Conservation (phyloP, 345 rosid species). For the Lumnitzera racemosa region DNA sequence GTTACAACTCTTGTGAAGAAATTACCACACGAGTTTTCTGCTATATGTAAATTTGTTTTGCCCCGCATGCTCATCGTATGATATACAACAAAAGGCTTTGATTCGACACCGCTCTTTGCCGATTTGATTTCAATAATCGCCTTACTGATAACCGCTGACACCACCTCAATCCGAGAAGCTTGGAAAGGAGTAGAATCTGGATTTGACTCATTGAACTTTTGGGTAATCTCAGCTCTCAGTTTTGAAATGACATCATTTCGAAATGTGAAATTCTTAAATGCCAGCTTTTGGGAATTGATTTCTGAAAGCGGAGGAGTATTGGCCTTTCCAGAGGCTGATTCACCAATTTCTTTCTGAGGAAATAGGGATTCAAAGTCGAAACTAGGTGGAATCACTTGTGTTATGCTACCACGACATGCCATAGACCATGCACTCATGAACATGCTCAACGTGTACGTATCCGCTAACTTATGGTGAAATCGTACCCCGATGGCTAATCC, state of each 20-base stretch:
- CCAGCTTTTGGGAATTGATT: background rate
- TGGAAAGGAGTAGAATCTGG: background rate
- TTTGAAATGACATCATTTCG: slow-evolving; percentile 4
- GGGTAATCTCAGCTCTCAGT: slow-evolving; percentile 6
- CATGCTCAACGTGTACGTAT: slow-evolving; percentile 10
- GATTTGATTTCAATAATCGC: too few species aligned
- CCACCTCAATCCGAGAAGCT: slow-evolving; percentile 17
- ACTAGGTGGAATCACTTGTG: slow-evolving; percentile 1
- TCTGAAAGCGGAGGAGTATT: background rate
- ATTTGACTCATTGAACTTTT: background rate
- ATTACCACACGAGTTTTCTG: too few species aligned
- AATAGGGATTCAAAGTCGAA: slow-evolving; percentile 9
- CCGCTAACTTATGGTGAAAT: slow-evolving; percentile 14
- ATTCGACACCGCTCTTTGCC: too few species aligned
- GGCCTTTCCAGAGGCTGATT: too few species aligned
- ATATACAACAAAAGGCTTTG: slow-evolving; percentile 9
- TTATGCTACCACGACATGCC: slow-evolving; percentile 5
- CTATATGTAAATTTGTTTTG: too few species aligned
- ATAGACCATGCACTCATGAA: slow-evolving; percentile 20
- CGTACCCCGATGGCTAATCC: slow-evolving; percentile 15
- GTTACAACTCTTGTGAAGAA: too few species aligned
- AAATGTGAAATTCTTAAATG: slow-evolving; percentile 14
- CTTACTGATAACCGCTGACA: slow-evolving; percentile 16
- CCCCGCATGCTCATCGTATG: background rate
- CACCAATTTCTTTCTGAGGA: slow-evolving; percentile 2